Percentiles rank a stretch among this genome's conserved stretches.
Conservation (phyloP, 2,329 filamentous ascomycete genomes). For the Penicillium sp. region DNA sequence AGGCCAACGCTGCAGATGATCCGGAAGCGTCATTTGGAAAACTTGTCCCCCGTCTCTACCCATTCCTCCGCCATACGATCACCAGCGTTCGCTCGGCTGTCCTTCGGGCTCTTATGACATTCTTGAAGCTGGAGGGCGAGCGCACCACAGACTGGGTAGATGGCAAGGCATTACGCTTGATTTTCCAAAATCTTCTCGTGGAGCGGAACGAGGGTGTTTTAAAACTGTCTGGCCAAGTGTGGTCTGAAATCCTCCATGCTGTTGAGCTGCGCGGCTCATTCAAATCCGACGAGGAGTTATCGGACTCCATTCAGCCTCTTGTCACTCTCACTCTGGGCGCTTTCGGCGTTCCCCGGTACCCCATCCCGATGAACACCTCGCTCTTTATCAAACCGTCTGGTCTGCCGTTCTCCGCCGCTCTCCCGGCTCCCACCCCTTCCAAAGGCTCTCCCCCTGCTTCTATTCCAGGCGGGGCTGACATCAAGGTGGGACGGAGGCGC, state of each 20-base stretch:
- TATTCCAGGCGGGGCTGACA: slow-evolving; percentile 57
- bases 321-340: slow-evolving; percentile 84
- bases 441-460: slow-evolving; percentile 46
- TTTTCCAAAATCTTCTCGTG: slow-evolving; percentile 94
- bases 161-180: slow-evolving; percentile 79
- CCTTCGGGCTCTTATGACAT: slow-evolving; percentile 86
- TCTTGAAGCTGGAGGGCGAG: slow-evolving; percentile 79
- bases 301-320: slow-evolving; percentile 73
- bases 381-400: slow-evolving; percentile 95
- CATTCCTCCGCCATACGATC: slow-evolving; percentile 95
- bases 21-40: slow-evolving; percentile 87
- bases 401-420: slow-evolving; percentile 65
- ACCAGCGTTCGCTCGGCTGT: slow-evolving; percentile 93
- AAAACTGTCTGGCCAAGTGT: slow-evolving; percentile 80
- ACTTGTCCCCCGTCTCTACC: slow-evolving; percentile 89
- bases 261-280: slow-evolving; percentile 62
- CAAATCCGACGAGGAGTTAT: slow-evolving; percentile 70
- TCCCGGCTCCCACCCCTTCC: slow-evolving; percentile 35
- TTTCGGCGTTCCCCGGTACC: slow-evolving; percentile 85
- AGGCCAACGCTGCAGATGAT: slow-evolving; percentile 77
- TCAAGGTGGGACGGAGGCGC: slow-evolving; percentile 68
- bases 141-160: slow-evolving; percentile 87
- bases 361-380: slow-evolving; percentile 84
- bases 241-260: slow-evolving; percentile 72
- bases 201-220: slow-evolving; percentile 85